Evolutionary conservation across 768 basidiomycete genomes (phyloP).

Genomic region (Boletales sp.): DNA sequence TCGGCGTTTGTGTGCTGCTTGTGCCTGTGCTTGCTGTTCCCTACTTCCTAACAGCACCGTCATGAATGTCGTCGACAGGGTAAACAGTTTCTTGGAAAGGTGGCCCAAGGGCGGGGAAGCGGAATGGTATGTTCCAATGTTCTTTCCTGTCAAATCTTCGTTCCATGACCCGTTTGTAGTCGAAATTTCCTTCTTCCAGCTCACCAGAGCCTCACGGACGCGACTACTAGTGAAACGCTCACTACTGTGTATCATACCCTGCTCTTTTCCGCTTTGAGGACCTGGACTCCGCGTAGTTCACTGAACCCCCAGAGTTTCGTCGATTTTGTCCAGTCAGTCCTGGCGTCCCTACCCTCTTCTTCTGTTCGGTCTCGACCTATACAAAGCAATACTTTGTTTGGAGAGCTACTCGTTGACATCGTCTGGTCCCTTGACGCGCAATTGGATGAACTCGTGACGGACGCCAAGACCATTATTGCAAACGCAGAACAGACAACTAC

Average conservation of each 20-base stretch:
- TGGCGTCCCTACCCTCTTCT: slow-evolving; percentile 64
- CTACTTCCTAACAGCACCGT: slow-evolving; percentile 8
- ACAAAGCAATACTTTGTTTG: slow-evolving; percentile 46
- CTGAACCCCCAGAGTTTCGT: slow-evolving; percentile 52
- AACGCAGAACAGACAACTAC: slow-evolving; percentile 25
- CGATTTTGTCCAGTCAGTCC: slow-evolving; percentile 60
- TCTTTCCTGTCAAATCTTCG: slow-evolving; percentile 16
- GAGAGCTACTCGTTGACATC: slow-evolving; percentile 73
- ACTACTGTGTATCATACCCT: slow-evolving; percentile 70
- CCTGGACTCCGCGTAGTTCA: slow-evolving; percentile 48
- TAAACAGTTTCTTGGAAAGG: slow-evolving; percentile 45
- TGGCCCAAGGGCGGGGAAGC: slow-evolving; percentile 61
- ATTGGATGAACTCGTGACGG: slow-evolving; percentile 64
- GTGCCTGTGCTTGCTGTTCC: slow-evolving; percentile 14
- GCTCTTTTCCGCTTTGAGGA: slow-evolving; percentile 52
- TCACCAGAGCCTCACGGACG: slow-evolving; percentile 57
- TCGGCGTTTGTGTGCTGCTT: slow-evolving; percentile 12
- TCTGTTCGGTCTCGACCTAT: slow-evolving; percentile 37
- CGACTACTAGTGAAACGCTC: slow-evolving; percentile 51
- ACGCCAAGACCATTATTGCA: slow-evolving; percentile 45
- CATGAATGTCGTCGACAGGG: slow-evolving; percentile 61
- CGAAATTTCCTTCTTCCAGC: slow-evolving; percentile 56
- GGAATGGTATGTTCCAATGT: slow-evolving; percentile 49
- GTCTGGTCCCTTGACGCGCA: slow-evolving; percentile 79
- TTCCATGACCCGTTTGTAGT: slow-evolving; percentile 35